Evolutionary conservation across 2,329 filamentous ascomycete genomes (phyloP), one percentile per base, ranked within the genome.

Genomic region (Alternaria burnsii): DNA sequence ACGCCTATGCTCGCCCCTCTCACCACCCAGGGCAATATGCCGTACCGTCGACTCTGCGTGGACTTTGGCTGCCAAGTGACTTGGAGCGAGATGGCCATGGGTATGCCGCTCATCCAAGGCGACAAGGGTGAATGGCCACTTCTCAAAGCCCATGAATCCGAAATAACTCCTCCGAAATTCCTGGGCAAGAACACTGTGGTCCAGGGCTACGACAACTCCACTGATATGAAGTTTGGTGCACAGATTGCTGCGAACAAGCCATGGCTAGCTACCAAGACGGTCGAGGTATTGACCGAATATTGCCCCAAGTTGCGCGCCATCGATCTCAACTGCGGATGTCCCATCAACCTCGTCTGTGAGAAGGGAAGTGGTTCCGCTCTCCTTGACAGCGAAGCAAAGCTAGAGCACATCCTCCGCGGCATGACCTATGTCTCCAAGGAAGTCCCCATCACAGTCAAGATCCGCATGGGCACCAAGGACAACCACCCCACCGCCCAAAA

Each of bases 51-150:
- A 51, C 87, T 99, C 30, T 97, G 94, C 73, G 89, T 93, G 12
- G 91, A 94, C 56, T 86, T 98, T 24, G 95, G 95, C 36, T 94
- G 93, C 28, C 91, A 97, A 75, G 85, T 97, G 50, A 99, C 95
- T 0, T 99, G 97, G 82, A 98, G 94, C 0, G 95, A 99, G 80
- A 99, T 99, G 95, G 95, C 94, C 4, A 91, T 99, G 86, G 89
- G 92, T 28, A 82, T 97, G 78, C 94, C 94, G 10, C 81, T 99
- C 42, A 85, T 99, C 6, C 93, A 97, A 78, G 95, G 95, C 36
- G 88, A 91, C 66, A 96, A 94, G 80, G 86, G 89, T 2, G 95
- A 99, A 81, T 99, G 95, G 95, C 93, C 95, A 20, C 83, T 99
- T 56, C 88, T 98, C 85, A 96, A 95, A 79, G 92, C 92, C 3